Evolutionary conservation across 352 stramenopile genomes (phyloP).

Genomic region (Pythium dissimile): DNA sequence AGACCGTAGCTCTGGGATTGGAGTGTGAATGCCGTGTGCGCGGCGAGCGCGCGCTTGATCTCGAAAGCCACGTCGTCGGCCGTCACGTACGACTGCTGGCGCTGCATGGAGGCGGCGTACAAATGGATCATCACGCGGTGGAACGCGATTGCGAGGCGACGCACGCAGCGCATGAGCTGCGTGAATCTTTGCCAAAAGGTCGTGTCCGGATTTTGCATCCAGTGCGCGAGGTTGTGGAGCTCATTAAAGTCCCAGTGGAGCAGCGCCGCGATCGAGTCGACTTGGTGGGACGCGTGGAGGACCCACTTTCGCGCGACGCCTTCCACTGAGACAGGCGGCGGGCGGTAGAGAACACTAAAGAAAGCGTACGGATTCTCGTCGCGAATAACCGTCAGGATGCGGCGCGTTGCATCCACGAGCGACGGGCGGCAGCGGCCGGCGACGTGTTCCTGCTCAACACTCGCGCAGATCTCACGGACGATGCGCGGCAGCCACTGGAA

Average conservation of each 20-base stretch:
- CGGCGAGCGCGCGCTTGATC: background rate
- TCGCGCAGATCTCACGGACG: slow-evolving; percentile 10
- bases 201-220: slow-evolving; percentile 16
- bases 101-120: slow-evolving; percentile 22
- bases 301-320: background rate
- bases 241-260: slow-evolving; percentile 8
- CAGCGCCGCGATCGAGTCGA: slow-evolving; percentile 2
- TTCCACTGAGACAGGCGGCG: slow-evolving; percentile 4
- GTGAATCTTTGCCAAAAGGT: slow-evolving; percentile 20
- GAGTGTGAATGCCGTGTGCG: background rate
- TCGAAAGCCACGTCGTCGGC: background rate
- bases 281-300: background rate
- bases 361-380: slow-evolving; percentile 21
- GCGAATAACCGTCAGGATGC: slow-evolving; percentile 8
- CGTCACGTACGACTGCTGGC: slow-evolving; percentile 4
- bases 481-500: slow-evolving; percentile 23
- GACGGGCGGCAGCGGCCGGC: slow-evolving; percentile 2
- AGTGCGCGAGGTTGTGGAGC: slow-evolving; percentile 4
- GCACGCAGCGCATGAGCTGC: slow-evolving; percentile 10
- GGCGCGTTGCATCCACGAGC: slow-evolving; percentile 6
- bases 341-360: slow-evolving; percentile 19
- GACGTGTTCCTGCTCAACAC: slow-evolving; percentile 13
- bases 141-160: slow-evolving; percentile 11
- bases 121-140: slow-evolving; percentile 24
- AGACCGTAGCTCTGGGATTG: slow-evolving; percentile 15